A percentile compares a stretch with the other conserved stretches of the same genome.
Conservation (phyloP, 768 basidiomycete species). For the Pholiota conissans region DNA sequence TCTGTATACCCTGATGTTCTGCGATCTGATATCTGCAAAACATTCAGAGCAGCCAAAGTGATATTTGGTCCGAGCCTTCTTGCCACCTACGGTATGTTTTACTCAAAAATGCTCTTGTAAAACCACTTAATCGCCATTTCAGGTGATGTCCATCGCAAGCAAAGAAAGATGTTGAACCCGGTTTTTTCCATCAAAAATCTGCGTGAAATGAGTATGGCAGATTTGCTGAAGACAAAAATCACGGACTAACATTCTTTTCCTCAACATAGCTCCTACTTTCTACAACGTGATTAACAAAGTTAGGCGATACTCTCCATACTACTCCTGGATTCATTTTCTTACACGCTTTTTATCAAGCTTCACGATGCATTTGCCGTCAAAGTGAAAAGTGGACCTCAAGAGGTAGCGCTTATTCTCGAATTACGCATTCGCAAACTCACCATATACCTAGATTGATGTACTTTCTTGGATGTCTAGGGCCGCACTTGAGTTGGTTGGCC, state of each 20-base stretch:
- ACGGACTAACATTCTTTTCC: neutral
- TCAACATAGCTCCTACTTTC: conserved; percentile 32
- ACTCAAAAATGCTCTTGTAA: no score
- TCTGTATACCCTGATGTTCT: neutral
- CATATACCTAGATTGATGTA: conserved; percentile 29
- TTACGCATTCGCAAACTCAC: conserved; percentile 21
- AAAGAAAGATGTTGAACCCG: conserved; percentile 38
- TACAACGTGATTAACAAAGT: conserved; percentile 33
- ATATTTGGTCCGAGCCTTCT: conserved; percentile 19
- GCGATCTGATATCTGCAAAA: neutral
- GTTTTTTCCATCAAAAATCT: conserved; percentile 36
- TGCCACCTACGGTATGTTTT: conserved; percentile 18
- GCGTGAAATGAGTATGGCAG: conserved; percentile 32
- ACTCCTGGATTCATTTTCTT: neutral
- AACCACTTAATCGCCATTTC: no score
- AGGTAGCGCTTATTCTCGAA: conserved; percentile 21
- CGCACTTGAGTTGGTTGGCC: conserved; percentile 50
- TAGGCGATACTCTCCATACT: neutral
- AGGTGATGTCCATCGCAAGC: conserved; percentile 43
- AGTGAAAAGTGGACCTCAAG: conserved; percentile 29
- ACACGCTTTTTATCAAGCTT: conserved; percentile 22
- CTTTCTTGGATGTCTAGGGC: conserved; percentile 37
- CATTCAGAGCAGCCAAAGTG: conserved; percentile 11
- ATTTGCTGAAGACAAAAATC: neutral
- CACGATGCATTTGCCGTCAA: conserved; percentile 19